phyloP scores from a whole-genome alignment of 1,139 yeast species.

The Yamadazyma kanchanaburiensis region DNA sequence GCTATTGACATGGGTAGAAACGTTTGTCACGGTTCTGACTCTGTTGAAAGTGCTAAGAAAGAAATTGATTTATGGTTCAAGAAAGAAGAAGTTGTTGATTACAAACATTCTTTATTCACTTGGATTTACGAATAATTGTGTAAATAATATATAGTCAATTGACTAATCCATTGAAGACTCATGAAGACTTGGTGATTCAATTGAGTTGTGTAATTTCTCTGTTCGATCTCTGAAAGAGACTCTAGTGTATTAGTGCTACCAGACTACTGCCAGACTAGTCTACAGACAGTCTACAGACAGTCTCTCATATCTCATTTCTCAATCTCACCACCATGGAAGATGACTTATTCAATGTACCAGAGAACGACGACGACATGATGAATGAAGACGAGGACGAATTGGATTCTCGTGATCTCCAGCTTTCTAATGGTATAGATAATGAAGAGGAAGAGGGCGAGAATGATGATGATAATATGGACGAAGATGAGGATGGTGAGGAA shows the following conservation, averaged over 20 bases:
- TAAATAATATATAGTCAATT: no score
- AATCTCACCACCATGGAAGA: constrained; percentile 14
- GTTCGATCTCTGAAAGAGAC: no score
- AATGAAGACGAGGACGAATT: constrained; percentile 19
- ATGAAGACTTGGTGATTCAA: no score
- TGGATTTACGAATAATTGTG: constrained; percentile 87
- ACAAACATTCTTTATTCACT: constrained; percentile 78
- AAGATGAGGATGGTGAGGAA: constrained; percentile 19
- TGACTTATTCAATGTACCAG: constrained; percentile 19
- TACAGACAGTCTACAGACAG: not conserved
- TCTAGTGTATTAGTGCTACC: no score
- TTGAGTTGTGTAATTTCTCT: no score
- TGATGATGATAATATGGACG: constrained; percentile 18
- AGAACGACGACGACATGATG: constrained; percentile 22
- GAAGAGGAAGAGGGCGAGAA: constrained; percentile 16
- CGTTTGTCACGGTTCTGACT: constrained; percentile 99
- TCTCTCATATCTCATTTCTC: constrained; percentile 1
- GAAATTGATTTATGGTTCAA: constrained; percentile 98
- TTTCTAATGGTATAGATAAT: constrained; percentile 3
- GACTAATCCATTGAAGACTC: no score
- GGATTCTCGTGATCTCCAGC: constrained; percentile 9
- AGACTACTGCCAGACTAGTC: not conserved
- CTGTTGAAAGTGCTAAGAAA: constrained; percentile 95
- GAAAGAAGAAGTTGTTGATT: constrained; percentile 91
- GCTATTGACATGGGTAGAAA: constrained; percentile 98